phyloP scores from a whole-genome alignment of 2,329 filamentous ascomycete species.

The Colletotrichum theobromicola region DNA sequence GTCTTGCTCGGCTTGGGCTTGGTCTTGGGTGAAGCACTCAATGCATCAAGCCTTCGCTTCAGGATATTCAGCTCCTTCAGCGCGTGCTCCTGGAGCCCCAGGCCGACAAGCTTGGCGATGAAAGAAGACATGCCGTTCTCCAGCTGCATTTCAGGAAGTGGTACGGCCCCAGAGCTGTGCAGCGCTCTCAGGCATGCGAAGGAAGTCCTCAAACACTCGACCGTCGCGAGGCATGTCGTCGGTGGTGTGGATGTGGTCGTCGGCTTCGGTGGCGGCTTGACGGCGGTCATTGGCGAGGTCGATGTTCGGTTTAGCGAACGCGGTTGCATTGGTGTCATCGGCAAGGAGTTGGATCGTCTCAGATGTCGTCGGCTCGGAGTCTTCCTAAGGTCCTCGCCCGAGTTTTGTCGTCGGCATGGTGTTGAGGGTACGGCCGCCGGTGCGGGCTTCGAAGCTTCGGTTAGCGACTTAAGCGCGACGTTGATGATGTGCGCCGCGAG shows the following conservation, averaged over 20 bases:
- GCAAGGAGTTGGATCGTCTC: conserved; percentile 60
- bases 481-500: conserved; percentile 79
- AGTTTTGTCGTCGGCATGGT: conserved; percentile 39
- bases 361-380: conserved; percentile 40
- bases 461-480: conserved; percentile 69
- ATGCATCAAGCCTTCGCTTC: conserved; percentile 64
- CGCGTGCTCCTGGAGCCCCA: conserved; percentile 72
- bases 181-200: conserved; percentile 68
- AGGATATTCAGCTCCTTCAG: conserved; percentile 71
- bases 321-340: conserved; percentile 66
- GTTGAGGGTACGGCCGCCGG: conserved; percentile 33
- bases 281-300: conserved; percentile 52
- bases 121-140: conserved; percentile 77
- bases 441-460: conserved; percentile 65
- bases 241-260: conserved; percentile 31
- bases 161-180: conserved; percentile 57
- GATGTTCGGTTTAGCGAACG: conserved; percentile 65
- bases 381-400: conserved; percentile 38
- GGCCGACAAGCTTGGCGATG: conserved; percentile 66
- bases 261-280: conserved; percentile 35
- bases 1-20: background rate
- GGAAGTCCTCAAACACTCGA: conserved; percentile 73
- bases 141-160: conserved; percentile 69
- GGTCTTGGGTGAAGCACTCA: background rate
- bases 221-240: conserved; percentile 58